Base-by-base conservation (phyloP, 2,329 filamentous ascomycete species). In the Neonectria coccinea region DNA sequence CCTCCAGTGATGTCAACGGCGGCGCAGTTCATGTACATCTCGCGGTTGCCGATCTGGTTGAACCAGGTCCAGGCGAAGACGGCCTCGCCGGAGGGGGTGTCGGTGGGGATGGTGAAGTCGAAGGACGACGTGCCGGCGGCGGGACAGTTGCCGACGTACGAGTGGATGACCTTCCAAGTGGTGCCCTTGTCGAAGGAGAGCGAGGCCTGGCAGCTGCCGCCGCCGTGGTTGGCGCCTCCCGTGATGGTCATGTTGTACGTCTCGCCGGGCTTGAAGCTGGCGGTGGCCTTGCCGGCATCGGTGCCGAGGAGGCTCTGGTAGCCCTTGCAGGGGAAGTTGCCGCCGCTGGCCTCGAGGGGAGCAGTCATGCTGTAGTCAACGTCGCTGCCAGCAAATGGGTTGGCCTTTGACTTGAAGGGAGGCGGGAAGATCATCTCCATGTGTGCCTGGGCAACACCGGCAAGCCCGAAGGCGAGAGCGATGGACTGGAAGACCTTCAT, bases 21-120 rank as follows among this genome's bases (percentile, higher is more conserved):
- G 8, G 92, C 92, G 75, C 92, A 96, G 80, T 93, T 93, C 90
- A 93, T 93, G 85, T 96, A 96, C 87, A 92, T 92, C 77, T 95
- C 92, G 52, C 92, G 86, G 80, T 94, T 94, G 27, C 92, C 92
- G 44, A 91, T 79, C 68, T 88, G 82, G 82, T 93, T 93, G 81
- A 92, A 90, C 90, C 90, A 92, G 27, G 88, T 89, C 92, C 92
- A 95, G 41, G 89, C 88, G 55, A 94, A 86, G 48, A 94, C 77
- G 62, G 88, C 90, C 36, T 89, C 86, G 78, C 79, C 82, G 65
- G 79, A 74, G n/a, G 88, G 87, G 1, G 88, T 87, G 68, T 90
- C 88, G 2, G 79, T 77, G 9, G 92, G 92, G 33, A 94, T 79
- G 33, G 82, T 86, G 78, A 94, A 94, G 70, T 85, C 79, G 78